Conservation (phyloP, 2,329 filamentous ascomycete species). For the Beauveria sp. region DNA sequence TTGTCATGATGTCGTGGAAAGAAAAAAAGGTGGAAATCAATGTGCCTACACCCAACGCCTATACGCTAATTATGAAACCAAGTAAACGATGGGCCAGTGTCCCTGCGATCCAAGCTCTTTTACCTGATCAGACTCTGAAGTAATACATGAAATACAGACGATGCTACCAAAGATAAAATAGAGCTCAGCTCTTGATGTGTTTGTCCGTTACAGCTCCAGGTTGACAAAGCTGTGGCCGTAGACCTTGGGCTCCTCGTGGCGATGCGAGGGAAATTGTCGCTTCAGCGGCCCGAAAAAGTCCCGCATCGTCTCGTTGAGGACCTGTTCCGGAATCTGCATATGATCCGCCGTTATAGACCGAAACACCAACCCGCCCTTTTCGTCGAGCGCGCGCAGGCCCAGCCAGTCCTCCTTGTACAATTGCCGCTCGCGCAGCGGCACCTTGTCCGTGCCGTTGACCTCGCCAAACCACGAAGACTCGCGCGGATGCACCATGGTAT, state of each 20-base stretch:
- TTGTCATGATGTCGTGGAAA: too few species aligned
- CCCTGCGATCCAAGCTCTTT: neutral
- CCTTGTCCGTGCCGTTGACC: slow-evolving; percentile 64
- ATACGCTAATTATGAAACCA: neutral
- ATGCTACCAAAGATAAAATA: neutral
- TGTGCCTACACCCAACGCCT: neutral
- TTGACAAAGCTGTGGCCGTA: slow-evolving; percentile 2
- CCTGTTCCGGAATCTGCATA: slow-evolving; percentile 67
- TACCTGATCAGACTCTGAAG: neutral
- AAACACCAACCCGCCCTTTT: slow-evolving; percentile 72
- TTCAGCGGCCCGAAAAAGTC: slow-evolving; percentile 55
- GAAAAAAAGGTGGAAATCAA: neutral
- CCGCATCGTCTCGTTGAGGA: slow-evolving; percentile 57
- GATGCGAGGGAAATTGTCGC: slow-evolving; percentile 25
- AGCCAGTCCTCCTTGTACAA: slow-evolving; percentile 93
- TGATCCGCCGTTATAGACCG: slow-evolving; percentile 66
- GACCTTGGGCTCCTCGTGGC: slow-evolving; percentile 13
- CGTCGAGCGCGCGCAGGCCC: slow-evolving; percentile 70
- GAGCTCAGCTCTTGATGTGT: neutral
- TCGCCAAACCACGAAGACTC: slow-evolving; percentile 88
- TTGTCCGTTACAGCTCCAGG: slow-evolving; percentile 3
- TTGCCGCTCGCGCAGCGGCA: slow-evolving; percentile 56
- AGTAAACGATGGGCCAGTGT: neutral
- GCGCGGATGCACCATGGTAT: slow-evolving; percentile 80
- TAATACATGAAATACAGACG: neutral